A percentile compares a stretch with the other conserved stretches of the same genome.
Evolutionary conservation across 306 rosid species (phyloP).

Genomic region (Trifolium dubium): DNA sequence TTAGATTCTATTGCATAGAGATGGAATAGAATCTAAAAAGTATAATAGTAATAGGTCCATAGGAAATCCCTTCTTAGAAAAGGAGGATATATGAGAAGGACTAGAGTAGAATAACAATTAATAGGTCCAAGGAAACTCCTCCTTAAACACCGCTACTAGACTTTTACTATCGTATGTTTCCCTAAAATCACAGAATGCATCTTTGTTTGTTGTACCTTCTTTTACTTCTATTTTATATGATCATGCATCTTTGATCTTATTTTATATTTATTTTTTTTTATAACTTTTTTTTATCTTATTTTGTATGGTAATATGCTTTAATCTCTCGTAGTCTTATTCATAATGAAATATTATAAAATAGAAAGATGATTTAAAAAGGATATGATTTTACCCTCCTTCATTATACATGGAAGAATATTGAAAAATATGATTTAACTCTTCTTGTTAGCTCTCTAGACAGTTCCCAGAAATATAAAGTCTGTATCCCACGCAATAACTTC

Average conservation of each 20-base stretch:
- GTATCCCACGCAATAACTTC: neutral
- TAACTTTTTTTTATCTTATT: neutral
- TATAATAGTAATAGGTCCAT: no score
- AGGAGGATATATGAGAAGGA: no score
- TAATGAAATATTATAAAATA: neutral
- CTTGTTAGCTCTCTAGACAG: conserved; percentile 6
- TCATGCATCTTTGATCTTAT: neutral
- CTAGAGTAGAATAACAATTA: no score
- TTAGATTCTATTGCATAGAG: no score
- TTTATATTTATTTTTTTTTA: neutral
- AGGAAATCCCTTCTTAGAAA: no score
- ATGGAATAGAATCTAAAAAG: no score
- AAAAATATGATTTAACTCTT: conserved; percentile 9
- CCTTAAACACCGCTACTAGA: neutral
- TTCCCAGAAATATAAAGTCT: neutral
- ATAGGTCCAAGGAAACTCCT: no score
- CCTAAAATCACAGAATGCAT: conserved; percentile 3
- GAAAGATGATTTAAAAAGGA: neutral
- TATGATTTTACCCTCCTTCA: neutral
- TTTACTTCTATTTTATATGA: neutral
- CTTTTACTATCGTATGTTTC: neutral
- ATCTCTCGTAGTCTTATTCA: neutral
- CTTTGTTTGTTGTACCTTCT: neutral
- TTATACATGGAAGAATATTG: conserved; percentile 1
- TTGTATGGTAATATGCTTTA: conserved; percentile 3